Evolutionary conservation across 1,284 basidiomycete genomes (phyloP), one percentile per base, ranked within the genome.

Genomic region (Microbotryomycetes sp.): DNA sequence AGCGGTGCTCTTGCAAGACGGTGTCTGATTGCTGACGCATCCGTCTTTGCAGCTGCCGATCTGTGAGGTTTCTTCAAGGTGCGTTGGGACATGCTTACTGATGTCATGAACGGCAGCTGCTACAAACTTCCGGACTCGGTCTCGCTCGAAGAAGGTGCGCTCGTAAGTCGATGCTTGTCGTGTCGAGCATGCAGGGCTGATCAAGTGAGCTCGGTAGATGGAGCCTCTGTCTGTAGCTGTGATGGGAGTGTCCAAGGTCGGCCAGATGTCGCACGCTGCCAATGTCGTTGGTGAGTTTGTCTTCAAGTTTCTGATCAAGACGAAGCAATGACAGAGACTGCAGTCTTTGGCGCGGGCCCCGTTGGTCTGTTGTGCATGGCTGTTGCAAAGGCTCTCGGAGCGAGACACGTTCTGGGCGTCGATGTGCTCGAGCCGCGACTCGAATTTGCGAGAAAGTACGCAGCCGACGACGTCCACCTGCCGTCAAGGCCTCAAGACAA

Each of bases 211-310:
- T 5, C 75, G 75, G 4, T 76, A 81, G 87, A 92, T 97, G 80
- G 93, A 97, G 76, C 94, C 94, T 7, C 83, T 97, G 45, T 85
- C 90, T 18, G 94, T 97, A 35, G 94, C 85, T 5, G 83, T 96
- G 15, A 92, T 97, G 75, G 85, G 89, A 1, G 86, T 96, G 31
- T 82, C 84, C 51, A 88, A 82, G 70, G 80, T 91, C 45, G 92
- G 87, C 24, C 78, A 81, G 45, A 80, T 96, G 74, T 82, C 67
- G n/a, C 69, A 70, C 13, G 68, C 71, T 62, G 66, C 74, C 24
- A 76, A 75, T 50, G 75, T 76, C 16, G 67, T 76, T 41, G 72
- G 53, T 60, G 56, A 58, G 56, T 50, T 47, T 13, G 45, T 41
- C 83, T n/a, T 83, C 72, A 83, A 89, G 74, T 83, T 83, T 26